A percentile compares a stretch with the other conserved stretches of the same genome.
phyloP scores from a whole-genome alignment of 1,284 basidiomycete species.

The Neonothopanus nambi region DNA sequence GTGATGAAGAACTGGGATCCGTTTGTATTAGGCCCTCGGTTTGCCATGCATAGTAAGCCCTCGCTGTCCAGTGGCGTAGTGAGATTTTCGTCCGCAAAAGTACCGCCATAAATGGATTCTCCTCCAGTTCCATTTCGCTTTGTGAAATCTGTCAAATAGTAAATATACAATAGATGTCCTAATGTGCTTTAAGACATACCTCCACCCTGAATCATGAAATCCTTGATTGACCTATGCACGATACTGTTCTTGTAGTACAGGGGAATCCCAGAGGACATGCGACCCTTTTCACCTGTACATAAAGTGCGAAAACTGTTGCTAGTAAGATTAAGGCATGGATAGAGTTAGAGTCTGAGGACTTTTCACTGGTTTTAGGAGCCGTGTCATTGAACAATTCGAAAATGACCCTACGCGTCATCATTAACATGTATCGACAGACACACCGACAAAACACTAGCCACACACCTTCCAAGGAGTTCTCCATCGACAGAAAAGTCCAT shows the following conservation, averaged over 20 bases:
- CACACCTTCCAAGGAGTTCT: constrained; percentile 59
- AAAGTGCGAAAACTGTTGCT: constrained; percentile 76
- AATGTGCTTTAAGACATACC: constrained; percentile 38
- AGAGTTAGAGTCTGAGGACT: constrained; percentile 44
- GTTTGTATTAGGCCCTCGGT: constrained; percentile 79
- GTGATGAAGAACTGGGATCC: constrained; percentile 86
- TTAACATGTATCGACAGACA: constrained; percentile 5
- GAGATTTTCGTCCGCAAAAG: constrained; percentile 79
- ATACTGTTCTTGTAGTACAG: constrained; percentile 83
- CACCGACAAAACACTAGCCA: constrained; percentile 14
- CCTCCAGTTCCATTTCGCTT: constrained; percentile 83
- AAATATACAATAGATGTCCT: constrained; percentile 2
- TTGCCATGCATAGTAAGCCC: constrained; percentile 83
- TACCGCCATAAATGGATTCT: constrained; percentile 77
- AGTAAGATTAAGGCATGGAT: constrained; percentile 1
- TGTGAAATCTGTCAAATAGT: constrained; percentile 56
- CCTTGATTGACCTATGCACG: constrained; percentile 78
- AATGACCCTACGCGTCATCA: constrained; percentile 72
- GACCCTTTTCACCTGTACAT: constrained; percentile 85
- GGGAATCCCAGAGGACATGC: constrained; percentile 63
- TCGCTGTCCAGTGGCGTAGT: constrained; percentile 63
- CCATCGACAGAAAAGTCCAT: constrained; percentile 63
- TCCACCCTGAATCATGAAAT: constrained; percentile 90
- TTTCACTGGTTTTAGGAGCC: constrained; percentile 80
- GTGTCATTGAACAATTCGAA: constrained; percentile 81